A percentile compares a stretch with the other conserved stretches of the same genome.
Conservation (phyloP, 345 rosid species). For the Arabidopsis suecica region DNA sequence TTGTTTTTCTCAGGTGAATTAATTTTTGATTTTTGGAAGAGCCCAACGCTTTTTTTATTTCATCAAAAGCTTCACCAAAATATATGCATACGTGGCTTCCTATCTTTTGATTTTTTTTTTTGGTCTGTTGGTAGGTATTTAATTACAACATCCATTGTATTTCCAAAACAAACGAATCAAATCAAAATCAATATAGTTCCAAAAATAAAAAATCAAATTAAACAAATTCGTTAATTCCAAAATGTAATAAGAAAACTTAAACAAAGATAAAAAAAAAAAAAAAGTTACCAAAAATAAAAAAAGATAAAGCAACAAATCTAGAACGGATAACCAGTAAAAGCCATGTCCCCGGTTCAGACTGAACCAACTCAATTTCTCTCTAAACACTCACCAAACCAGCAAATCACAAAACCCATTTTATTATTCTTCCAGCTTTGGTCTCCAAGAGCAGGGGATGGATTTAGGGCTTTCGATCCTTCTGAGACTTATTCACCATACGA, state of each 20-base stretch:
- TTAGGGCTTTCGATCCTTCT: background rate
- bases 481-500: slow-evolving; percentile 42
- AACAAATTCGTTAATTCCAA: no score
- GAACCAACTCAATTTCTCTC: slow-evolving; percentile 30
- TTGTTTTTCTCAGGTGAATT: slow-evolving; percentile 11
- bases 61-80: slow-evolving; percentile 27
- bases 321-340: no score
- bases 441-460: background rate
- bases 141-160: background rate
- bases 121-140: background rate
- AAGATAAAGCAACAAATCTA: no score
- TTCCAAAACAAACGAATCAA: no score
- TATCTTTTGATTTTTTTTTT: background rate
- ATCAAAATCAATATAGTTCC: no score
- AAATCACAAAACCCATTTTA: background rate
- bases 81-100: slow-evolving; percentile 22
- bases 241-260: no score
- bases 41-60: background rate
- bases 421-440: background rate
- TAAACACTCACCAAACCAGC: background rate
- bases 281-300: no score
- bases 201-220: no score
- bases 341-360: slow-evolving; percentile 12
- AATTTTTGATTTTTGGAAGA: background rate
- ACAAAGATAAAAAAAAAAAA: no score